Evolutionary conservation across 2,329 filamentous ascomycete genomes (phyloP), one percentile per base, ranked within the genome.

Genomic region (Ophiostoma triangulosporum): DNA sequence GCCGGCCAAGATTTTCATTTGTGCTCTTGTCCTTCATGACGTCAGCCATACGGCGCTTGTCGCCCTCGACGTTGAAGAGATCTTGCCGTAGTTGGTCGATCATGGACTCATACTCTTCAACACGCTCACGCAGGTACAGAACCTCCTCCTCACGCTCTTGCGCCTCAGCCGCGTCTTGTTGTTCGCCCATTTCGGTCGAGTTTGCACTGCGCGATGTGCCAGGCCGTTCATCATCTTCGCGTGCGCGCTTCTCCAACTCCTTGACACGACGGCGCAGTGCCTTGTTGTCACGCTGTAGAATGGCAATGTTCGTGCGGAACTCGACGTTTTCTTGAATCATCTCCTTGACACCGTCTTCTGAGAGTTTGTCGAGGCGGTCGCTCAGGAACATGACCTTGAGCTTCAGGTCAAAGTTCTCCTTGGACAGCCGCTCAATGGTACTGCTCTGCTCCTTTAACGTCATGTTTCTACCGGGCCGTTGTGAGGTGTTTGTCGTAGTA

Each of bases 311-410:
- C 0, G 91, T 95, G 68, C 94, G 93, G 49, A 97, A 77, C 65
- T 96, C 89, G 4, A 97, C 91, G 62, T 96, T 98, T 68, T 96
- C 91, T 45, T 88, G 89, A 62, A 97, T 95, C 84, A 96, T 94
- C 66, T 96, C 91, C 69, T 95, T 95, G 65, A 98, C 84, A 58
- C 90, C 89, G 69, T 97, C 91, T 65, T 97, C 91, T 1, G 90
- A 96, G 40, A 94, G 78, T 64, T 91, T 93, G 67, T 95, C 89
- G 20, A 98, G 72, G 1, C 91, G 86, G 66, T 97, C 88, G 62
- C 91, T 94, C 49, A 98, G 77, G 64, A 96, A 98, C 75, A 96
- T 94, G 59, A 97, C 93, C 66, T 95, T 94, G 68, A 97, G 82
- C 69, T 97, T 96, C 53, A 97, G 72, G 65, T 96, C 91, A 65